Evolutionary conservation across 2,329 filamentous ascomycete genomes (phyloP).

Genomic region (Colletotrichum chlorophyti): DNA sequence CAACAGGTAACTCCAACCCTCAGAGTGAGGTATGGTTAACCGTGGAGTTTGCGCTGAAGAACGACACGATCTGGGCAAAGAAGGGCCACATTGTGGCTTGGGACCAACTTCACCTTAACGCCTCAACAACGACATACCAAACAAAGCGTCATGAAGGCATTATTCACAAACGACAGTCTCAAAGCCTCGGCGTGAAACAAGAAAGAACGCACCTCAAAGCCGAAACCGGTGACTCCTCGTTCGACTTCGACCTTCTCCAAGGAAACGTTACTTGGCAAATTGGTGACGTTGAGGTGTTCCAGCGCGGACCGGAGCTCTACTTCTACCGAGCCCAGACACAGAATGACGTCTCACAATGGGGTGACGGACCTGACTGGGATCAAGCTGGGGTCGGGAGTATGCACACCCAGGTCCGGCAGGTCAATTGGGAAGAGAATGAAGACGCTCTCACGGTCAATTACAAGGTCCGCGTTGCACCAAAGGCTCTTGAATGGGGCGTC

Average conservation of each 20-base stretch:
- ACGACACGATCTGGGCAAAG: constrained; percentile 24
- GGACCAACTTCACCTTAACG: constrained; percentile 28
- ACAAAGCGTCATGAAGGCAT: background rate
- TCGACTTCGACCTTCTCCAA: constrained; percentile 29
- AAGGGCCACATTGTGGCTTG: constrained; percentile 28
- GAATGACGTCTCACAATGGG: constrained; percentile 22
- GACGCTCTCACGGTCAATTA: constrained; percentile 39
- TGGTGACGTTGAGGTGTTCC: constrained; percentile 20
- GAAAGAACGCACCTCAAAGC: constrained; percentile 2
- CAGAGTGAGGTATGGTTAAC: constrained; percentile 22
- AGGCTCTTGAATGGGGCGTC: constrained; percentile 51
- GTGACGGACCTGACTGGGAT: constrained; percentile 23
- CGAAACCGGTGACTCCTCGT: constrained; percentile 5
- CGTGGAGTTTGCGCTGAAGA: constrained; percentile 21
- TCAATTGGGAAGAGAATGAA: constrained; percentile 26
- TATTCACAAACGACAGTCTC: background rate
- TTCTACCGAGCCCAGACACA: constrained; percentile 30
- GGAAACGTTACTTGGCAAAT: constrained; percentile 29
- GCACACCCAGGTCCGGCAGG: constrained; percentile 23
- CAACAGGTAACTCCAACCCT: background rate
- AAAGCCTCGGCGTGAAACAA: background rate
- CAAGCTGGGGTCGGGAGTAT: constrained; percentile 6
- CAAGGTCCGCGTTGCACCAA: constrained; percentile 50
- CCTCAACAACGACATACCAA: background rate
- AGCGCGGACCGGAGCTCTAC: constrained; percentile 27